Percentiles rank a stretch among this genome's conserved stretches.
Evolutionary conservation across 1,284 basidiomycete genomes (phyloP).

Genomic region (Ustilago xerochloae): DNA sequence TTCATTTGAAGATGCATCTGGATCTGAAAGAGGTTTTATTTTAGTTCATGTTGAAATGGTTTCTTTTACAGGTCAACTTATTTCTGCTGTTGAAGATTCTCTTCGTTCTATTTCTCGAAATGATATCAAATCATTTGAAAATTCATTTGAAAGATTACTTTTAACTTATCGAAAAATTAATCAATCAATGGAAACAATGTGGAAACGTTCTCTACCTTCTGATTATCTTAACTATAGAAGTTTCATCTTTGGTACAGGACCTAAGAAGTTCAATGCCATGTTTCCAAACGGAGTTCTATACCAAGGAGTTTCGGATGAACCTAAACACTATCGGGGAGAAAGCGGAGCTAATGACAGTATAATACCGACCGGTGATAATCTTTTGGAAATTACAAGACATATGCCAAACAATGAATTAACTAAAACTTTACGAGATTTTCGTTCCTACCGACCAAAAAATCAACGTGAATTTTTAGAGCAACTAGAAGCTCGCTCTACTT

Average conservation of each 20-base stretch:
- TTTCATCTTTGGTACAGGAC: conserved; percentile 66
- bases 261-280: conserved; percentile 62
- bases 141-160: conserved; percentile 44
- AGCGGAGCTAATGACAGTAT: conserved; percentile 59
- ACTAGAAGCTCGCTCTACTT: conserved; percentile 55
- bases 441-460: conserved; percentile 59
- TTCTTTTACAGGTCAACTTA: conserved; percentile 54
- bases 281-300: conserved; percentile 65
- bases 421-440: conserved; percentile 62
- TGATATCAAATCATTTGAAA: conserved; percentile 50
- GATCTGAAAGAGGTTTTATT: conserved; percentile 60
- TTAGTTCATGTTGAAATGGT: conserved; percentile 64
- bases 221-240: conserved; percentile 65
- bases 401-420: conserved; percentile 65
- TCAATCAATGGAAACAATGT: conserved; percentile 65
- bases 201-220: conserved; percentile 43
- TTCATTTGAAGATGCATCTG: conserved; percentile 58
- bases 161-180: conserved; percentile 60
- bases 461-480: conserved; percentile 56
- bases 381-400: conserved; percentile 63
- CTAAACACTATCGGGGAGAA: conserved; percentile 60
- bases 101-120: conserved; percentile 46
- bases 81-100: conserved; percentile 55
- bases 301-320: conserved; percentile 52
- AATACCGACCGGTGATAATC: conserved; percentile 60